Evolutionary conservation across 2,329 filamentous ascomycete genomes (phyloP), one percentile per base, ranked within the genome.

Genomic region (Sarocladium kiliense): DNA sequence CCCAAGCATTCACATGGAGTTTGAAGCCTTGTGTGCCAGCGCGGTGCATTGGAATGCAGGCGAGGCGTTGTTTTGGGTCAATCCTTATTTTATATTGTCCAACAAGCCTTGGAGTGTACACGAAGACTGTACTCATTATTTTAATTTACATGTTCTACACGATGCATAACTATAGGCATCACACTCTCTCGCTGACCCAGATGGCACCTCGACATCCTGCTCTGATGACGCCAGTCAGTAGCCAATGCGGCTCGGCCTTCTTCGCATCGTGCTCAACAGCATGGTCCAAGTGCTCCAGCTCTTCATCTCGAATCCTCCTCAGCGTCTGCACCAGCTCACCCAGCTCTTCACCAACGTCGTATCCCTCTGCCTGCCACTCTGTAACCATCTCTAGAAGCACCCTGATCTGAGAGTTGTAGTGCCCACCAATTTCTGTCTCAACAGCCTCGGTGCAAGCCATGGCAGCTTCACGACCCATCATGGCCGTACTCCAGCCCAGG

Each of bases 361-460:
- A 91, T 1, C 92, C 92, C 50, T 86, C 79, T 9, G 76, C 77
- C 71, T 93, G 83, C 77, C 91, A 89, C 60, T 86, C 81, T 7
- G 81, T 77, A 56, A 90, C 82, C 87, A 96, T 97, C 59, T 88
- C 86, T 37, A 97, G 71, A 63, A 99, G 74, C 54, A 83, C 81
- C 25, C 90, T 78, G 41, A 99, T 91, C 74, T 99, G 94, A 60
- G 85, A 85, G 68, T 97, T 97, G 70, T 99, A 99, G 73, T 99
- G 94, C 26, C 85, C 85, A 2, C 94, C 94, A 59, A 99, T 99
- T 76, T 97, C 94, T 6, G 93, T 99, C 78, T 99, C 94, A 1
- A 99, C 93, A 1, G 94, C 94, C 73, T 99, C 94, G 1, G 94
- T 97, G 69, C 94, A 99, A 12, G 94, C 94, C 94, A 99, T 99